Evolutionary conservation across 129 eudicot genomes (phyloP).

Genomic region (Heracleum sosnowskyi): DNA sequence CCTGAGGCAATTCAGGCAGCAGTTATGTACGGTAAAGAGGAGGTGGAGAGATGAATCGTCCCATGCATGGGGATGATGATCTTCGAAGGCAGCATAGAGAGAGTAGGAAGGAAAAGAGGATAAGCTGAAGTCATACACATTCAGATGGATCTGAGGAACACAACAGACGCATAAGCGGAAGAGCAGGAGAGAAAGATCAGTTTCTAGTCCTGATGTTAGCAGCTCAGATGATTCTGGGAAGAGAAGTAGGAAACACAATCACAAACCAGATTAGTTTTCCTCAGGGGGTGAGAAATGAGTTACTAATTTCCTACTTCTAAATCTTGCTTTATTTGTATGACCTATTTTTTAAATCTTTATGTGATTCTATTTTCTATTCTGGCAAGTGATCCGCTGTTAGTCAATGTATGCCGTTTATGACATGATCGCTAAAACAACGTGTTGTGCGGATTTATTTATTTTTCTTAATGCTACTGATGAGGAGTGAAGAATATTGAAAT

Average conservation of each 20-base stretch:
- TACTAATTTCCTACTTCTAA: not conserved
- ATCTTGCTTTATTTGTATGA: not conserved
- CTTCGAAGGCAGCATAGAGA: slow-evolving; percentile 40
- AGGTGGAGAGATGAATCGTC: slow-evolving; percentile 60
- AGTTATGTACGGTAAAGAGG: slow-evolving; percentile 54
- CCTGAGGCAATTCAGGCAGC: slow-evolving; percentile 59
- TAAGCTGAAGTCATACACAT: slow-evolving; percentile 55
- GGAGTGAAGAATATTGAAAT: too few species aligned
- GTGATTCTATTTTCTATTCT: not conserved
- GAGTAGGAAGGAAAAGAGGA: slow-evolving; percentile 70
- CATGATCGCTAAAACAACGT: not conserved
- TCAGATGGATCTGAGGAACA: slow-evolving; percentile 39
- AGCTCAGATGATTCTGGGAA: slow-evolving; percentile 55
- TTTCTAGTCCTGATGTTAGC: slow-evolving; percentile 55
- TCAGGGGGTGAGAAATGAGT: slow-evolving; percentile 1
- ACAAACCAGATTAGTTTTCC: slow-evolving; percentile 16
- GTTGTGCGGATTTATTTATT: not conserved
- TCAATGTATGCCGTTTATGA: not conserved
- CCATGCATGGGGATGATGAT: slow-evolving; percentile 65
- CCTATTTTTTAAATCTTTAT: not conserved
- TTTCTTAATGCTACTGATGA: too few species aligned
- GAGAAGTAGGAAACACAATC: slow-evolving; percentile 47
- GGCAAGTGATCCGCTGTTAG: not conserved
- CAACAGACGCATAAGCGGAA: slow-evolving; percentile 41
- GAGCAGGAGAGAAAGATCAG: slow-evolving; percentile 43